Evolutionary conservation across 192 early-diverging fungal species (phyloP), one percentile per base, ranked within the genome.

Genomic region (Kickxella alabastrina): DNA sequence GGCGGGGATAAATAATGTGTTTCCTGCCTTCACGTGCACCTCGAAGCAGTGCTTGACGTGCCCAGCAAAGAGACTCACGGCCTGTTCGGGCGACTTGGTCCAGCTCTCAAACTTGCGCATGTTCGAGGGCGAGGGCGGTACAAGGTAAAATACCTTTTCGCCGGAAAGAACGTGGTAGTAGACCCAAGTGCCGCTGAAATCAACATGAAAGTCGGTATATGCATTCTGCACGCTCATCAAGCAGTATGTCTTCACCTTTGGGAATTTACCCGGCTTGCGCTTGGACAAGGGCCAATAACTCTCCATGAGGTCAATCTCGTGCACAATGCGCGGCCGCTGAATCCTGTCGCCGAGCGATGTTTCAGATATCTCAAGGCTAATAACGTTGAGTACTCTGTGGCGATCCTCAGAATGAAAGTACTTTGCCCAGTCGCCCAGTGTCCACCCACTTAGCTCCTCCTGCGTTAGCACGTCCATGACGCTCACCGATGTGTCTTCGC

Each of bases 401-500:
- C 89, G 76, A 29, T 85, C 75, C 39, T 75, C 56, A 1, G 75
- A 67, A 43, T 54, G 52, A 52, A 85, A 90, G 65, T 93, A 96
- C 15, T 82, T 77, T 10, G 91, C 87, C 91, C 90, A 96, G 34
- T 80, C 71, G n/a, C 80, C 80, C 65, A 96, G 59, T 6, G 87
- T 87, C 92, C 87, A 88, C 13, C 85, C 87, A 13, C 70, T 65
- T 25, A 79, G 72, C 49, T 91, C 88, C 12, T 83, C 79, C 62
- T 96, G 93, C 0, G 93, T 89, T n/a, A 90, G 66, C 10, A 96
- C 93, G 62, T 96, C 88, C 80, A 93, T 89, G 7, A 90, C 90
- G 34, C 92, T 91, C 2, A 93, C 84, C n/a, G 75, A 79, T n/a
- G 60, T 80, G 29, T 87, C 81, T 12, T 70, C 55, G 8, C 87